A percentile compares a stretch with the other conserved stretches of the same genome.
These are phyloP conservation scores for Lactarius trivialis DNA, from an alignment of 768 basidiomycete species.

Conservation along the genomic window DNA sequence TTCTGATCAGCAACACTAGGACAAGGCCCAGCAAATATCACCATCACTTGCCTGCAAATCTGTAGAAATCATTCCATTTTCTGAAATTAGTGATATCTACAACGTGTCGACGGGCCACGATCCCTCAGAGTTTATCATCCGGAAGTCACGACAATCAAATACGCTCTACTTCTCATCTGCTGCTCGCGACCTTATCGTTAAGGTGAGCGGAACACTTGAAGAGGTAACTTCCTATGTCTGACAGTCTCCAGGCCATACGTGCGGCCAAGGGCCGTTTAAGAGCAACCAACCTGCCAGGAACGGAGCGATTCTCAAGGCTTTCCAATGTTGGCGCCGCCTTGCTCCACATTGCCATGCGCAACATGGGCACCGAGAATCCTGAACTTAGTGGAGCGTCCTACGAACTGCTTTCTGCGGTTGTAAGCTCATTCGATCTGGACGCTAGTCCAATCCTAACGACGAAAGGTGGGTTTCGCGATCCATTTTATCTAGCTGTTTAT, in stretches of 20 bases:
- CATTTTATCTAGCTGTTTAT: background rate
- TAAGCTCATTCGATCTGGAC: constrained; percentile 71
- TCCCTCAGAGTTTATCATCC: constrained; percentile 73
- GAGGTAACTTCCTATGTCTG: background rate
- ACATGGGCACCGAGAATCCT: constrained; percentile 66
- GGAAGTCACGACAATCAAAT: constrained; percentile 60
- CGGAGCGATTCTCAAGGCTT: constrained; percentile 67
- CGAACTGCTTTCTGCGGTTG: constrained; percentile 71
- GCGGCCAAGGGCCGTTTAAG: constrained; percentile 67
- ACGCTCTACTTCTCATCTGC: constrained; percentile 74
- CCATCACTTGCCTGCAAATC: constrained; percentile 64
- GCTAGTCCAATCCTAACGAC: constrained; percentile 62
- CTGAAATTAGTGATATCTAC: constrained; percentile 83
- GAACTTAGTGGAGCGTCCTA: constrained; percentile 74
- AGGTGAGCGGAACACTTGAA: constrained; percentile 38
- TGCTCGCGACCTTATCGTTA: constrained; percentile 63
- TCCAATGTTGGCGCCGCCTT: constrained; percentile 82
- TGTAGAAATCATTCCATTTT: constrained; percentile 72
- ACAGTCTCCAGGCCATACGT: constrained; percentile 51
- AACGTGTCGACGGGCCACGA: constrained; percentile 74
- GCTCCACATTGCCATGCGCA: constrained; percentile 80
- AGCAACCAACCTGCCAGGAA: constrained; percentile 43
- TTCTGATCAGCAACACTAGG: constrained; percentile 33
- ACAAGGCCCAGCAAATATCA: constrained; percentile 66
- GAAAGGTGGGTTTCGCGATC: constrained; percentile 43